Evolutionary conservation across 768 basidiomycete genomes (phyloP).

Genomic region (Macrolepiota dolichaula): DNA sequence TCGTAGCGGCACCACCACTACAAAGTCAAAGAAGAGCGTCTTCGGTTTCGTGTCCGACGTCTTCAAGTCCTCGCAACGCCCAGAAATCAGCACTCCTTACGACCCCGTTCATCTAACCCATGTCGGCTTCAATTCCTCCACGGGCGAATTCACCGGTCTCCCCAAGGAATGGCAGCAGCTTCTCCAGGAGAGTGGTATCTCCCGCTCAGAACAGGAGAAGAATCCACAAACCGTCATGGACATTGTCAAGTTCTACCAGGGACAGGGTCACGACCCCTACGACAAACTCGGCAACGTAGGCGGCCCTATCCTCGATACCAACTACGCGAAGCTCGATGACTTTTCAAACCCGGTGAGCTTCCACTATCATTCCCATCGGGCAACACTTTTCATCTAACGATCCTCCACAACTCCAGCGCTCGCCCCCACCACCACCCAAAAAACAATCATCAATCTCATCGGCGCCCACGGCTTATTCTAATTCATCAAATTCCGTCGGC

Average conservation of each 20-base stretch:
- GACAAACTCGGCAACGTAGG: slow-evolving; percentile 75
- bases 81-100: slow-evolving; percentile 95
- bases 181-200: slow-evolving; percentile 93
- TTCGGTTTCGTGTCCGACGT: slow-evolving; percentile 69
- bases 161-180: slow-evolving; percentile 99
- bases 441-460: slow-evolving; percentile 26
- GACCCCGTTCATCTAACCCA: slow-evolving; percentile 99
- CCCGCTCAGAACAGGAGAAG: slow-evolving; percentile 91
- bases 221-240: slow-evolving; percentile 98
- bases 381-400: slow-evolving; percentile 10
- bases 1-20: slow-evolving; percentile 42
- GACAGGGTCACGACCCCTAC: slow-evolving; percentile 69
- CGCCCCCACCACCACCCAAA: slow-evolving; percentile 50
- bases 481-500: slow-evolving; percentile 25
- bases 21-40: slow-evolving; percentile 63
- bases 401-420: slow-evolving; percentile 29
- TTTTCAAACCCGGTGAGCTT: slow-evolving; percentile 55
- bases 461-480: slow-evolving; percentile 21
- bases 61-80: slow-evolving; percentile 71
- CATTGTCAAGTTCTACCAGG: slow-evolving; percentile 98
- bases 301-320: slow-evolving; percentile 8
- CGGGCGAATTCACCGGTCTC: slow-evolving; percentile 95
- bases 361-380: slow-evolving; percentile 15
- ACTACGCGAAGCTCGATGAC: slow-evolving; percentile 37
- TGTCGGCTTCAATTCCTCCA: slow-evolving; percentile 98